Percentiles rank a stretch among this genome's conserved stretches.
Evolutionary conservation across 192 early-diverging fungal genomes (phyloP).

Genomic region (Geranomyces variabilis): DNA sequence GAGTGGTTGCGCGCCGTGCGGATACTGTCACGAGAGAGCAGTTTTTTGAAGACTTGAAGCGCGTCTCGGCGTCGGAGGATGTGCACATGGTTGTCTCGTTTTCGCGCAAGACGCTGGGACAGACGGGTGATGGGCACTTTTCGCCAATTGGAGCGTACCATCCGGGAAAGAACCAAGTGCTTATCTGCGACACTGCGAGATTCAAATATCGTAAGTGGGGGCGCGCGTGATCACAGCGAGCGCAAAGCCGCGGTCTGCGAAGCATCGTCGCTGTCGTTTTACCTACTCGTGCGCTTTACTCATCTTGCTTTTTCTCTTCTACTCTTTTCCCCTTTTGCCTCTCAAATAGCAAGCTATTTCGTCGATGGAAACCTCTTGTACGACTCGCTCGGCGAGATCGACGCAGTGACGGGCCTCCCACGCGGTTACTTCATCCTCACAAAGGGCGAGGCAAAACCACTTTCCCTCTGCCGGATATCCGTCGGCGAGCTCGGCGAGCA

Average conservation of each 20-base stretch:
- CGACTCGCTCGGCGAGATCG: slow-evolving; percentile 79
- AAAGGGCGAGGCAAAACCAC: slow-evolving; percentile 20
- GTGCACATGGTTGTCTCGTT: slow-evolving; percentile 89
- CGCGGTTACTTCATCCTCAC: slow-evolving; percentile 87
- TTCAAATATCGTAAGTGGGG: slow-evolving; percentile 75
- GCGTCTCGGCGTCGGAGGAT: slow-evolving; percentile 69
- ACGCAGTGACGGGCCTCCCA: slow-evolving; percentile 76
- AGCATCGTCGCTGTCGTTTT: no score
- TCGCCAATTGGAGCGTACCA: slow-evolving; percentile 88
- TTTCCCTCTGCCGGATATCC: slow-evolving; percentile 11
- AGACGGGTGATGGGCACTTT: slow-evolving; percentile 96
- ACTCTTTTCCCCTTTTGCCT: no score
- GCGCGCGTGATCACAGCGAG: no score
- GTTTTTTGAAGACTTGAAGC: slow-evolving; percentile 76
- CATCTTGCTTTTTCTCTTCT: no score
- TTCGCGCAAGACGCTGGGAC: slow-evolving; percentile 70
- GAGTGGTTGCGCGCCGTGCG: slow-evolving; percentile 75
- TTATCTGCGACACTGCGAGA: slow-evolving; percentile 85
- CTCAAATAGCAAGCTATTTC: slow-evolving; percentile 61
- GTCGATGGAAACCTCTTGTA: slow-evolving; percentile 72
- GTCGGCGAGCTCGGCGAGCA: background rate
- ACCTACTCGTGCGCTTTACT: no score
- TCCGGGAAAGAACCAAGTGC: slow-evolving; percentile 66
- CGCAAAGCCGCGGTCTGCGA: no score
- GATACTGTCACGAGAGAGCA: slow-evolving; percentile 67